Conservation (phyloP, 2,329 filamentous ascomycete genomes). For the Lecanicillium sp. region DNA sequence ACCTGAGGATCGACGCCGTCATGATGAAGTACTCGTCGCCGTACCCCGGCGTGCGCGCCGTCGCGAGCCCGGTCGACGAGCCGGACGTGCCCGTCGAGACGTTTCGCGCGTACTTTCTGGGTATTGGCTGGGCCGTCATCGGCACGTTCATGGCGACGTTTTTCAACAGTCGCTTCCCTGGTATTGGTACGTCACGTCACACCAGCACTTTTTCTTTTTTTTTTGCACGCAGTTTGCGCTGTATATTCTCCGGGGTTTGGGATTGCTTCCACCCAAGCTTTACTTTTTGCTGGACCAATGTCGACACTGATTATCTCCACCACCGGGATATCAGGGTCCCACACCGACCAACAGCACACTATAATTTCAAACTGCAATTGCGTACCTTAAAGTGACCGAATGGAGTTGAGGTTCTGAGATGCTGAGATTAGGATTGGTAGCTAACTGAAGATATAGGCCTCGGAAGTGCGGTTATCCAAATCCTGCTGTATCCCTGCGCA, state of each 20-base stretch:
- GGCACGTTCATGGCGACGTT: conserved; percentile 36
- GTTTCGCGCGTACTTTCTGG: conserved; percentile 36
- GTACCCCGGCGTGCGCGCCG: conserved; percentile 37
- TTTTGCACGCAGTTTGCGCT: background rate
- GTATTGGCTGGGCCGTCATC: conserved; percentile 33
- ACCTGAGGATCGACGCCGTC: conserved; percentile 34
- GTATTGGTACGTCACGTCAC: conserved; percentile 30
- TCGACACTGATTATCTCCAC: background rate
- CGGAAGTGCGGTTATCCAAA: conserved; percentile 35
- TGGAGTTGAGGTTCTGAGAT: too few relatives aligned
- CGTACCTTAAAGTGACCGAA: background rate
- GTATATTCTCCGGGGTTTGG: background rate
- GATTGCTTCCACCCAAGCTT: background rate
- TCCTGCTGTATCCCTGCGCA: conserved; percentile 41
- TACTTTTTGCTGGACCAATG: background rate
- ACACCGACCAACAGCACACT: background rate
- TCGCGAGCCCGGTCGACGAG: conserved; percentile 32
- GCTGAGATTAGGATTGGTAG: too few relatives aligned
- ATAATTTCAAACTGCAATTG: background rate
- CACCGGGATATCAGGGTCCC: background rate
- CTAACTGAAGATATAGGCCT: too few relatives aligned
- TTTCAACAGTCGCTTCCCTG: conserved; percentile 35
- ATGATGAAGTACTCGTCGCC: conserved; percentile 36
- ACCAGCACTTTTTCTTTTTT: too few relatives aligned
- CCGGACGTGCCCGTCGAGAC: conserved; percentile 33